Base-by-base conservation (phyloP, 2,329 filamentous ascomycete species). In the Neonectria coccinea region DNA sequence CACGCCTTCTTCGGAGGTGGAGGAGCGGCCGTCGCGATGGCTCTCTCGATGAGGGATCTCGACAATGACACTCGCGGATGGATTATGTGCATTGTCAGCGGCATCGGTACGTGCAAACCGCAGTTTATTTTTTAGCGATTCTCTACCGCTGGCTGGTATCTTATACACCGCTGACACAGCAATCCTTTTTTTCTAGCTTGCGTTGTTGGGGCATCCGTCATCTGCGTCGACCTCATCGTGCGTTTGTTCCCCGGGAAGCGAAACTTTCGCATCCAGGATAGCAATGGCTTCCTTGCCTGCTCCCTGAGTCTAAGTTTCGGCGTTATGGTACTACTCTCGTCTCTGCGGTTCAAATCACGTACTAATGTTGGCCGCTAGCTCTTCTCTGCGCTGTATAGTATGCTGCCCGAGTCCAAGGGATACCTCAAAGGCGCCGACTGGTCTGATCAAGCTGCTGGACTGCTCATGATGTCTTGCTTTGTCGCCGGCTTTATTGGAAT, bases 241-340 rank as follows among this genome's bases (percentile, higher is more conserved):
- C 89, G 90, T 62, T 84, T 86, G 56, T 83, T 97, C 54, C 92
- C 93, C 4, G 88, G 91, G 56, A 89, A 91, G 79, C 88, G 85
- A 73, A 85, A 90, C 76, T 99, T 98, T 78, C 88, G 89, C 72
- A 97, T 99, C 70, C 89, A 97, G 75, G 92, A 97, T 67, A 97
- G 92, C 80, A 95, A 92, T 81, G 84, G 84, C 22, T 99, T 99
- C 77, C 85, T 97, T 5, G 94, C 94, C 1, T 89, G 90, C 22
- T 97, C 95, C 0, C 81, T 98, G 65, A 97, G 94, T 79, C 81
- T 99, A 68, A 97, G 94, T 77, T 97, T 97, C 71, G 95, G 96
- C 47, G 94, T 98, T 50, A 97, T 99, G 94, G 94, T 97, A 79
- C 69, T 88, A 76, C 31, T 25, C 14, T 50, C n/a, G 33, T 4